A percentile compares a stretch with the other conserved stretches of the same genome.
These are phyloP conservation scores for Mortierella antarctica DNA, from an alignment of 192 early-diverging fungal species.

Conservation along the genomic window DNA sequence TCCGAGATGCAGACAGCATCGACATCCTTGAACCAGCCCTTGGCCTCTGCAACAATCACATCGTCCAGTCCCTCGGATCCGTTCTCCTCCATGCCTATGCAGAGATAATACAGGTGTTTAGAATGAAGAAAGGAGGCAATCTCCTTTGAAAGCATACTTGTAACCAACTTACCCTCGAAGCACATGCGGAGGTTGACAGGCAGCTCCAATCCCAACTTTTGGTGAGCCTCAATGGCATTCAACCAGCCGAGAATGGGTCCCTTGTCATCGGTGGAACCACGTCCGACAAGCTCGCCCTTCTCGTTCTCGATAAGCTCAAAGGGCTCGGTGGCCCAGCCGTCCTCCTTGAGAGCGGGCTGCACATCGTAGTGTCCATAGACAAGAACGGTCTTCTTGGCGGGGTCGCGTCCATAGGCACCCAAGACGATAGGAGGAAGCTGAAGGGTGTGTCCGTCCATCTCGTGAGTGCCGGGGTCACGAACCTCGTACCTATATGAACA, in stretches of 20 bases:
- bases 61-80: conserved; percentile 96
- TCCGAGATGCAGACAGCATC: conserved; percentile 98
- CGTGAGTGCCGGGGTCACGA: conserved; percentile 85
- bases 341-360: conserved; percentile 88
- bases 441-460: conserved; percentile 79
- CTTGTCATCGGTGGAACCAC: conserved; percentile 98
- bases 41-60: conserved; percentile 87
- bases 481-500: conserved; percentile 56
- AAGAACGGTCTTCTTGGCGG: conserved; percentile 93
- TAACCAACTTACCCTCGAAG: conserved; percentile 94
- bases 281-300: conserved; percentile 86
- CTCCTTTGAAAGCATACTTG: not conserved
- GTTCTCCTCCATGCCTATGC: conserved; percentile 68
- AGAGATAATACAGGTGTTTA: not conserved
- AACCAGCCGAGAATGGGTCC: conserved; percentile 98
- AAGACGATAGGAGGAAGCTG: conserved; percentile 94
- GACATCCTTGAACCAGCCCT: conserved; percentile 88
- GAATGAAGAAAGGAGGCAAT: not conserved
- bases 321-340: conserved; percentile 94
- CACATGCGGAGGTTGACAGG: conserved; percentile 97
- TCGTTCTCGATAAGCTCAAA: conserved; percentile 89
- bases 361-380: conserved; percentile 99
- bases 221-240: conserved; percentile 94
- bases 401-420: conserved; percentile 89
- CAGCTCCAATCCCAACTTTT: conserved; percentile 88